Percentiles rank a stretch among this genome's conserved stretches.
phyloP scores from a whole-genome alignment of 2,329 filamentous ascomycete species.

The Akanthomyces muscarius region DNA sequence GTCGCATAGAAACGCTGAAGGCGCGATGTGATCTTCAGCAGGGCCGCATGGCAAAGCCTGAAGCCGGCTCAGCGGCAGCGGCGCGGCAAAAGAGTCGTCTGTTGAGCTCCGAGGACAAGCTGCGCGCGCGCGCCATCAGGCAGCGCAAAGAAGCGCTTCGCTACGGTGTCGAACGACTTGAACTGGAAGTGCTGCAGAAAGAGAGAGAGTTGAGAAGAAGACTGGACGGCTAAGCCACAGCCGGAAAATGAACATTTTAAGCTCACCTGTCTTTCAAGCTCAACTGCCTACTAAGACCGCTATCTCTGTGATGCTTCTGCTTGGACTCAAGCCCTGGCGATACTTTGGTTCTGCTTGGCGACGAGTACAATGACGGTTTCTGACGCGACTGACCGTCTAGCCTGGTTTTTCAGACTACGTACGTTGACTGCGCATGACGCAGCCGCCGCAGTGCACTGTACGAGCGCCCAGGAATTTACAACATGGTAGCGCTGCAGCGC shows the following conservation, averaged over 20 bases:
- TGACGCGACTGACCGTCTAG: too few species aligned
- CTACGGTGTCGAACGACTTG: constrained; percentile 81
- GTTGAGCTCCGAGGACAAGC: constrained; percentile 51
- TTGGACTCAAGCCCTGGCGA: too few species aligned
- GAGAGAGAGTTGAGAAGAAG: constrained; percentile 55
- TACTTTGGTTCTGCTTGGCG: neutral
- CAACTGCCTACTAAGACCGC: too few species aligned
- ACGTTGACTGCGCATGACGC: neutral
- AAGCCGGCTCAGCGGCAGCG: constrained; percentile 21
- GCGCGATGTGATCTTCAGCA: constrained; percentile 81
- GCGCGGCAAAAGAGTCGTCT: constrained; percentile 24
- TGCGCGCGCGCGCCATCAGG: constrained; percentile 57
- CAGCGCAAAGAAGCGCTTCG: constrained; percentile 82
- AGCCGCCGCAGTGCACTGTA: neutral
- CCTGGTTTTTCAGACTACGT: neutral
- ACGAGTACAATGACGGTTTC: neutral
- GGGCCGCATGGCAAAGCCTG: constrained; percentile 49
- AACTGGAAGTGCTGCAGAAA: constrained; percentile 79
- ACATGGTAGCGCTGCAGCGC: neutral
- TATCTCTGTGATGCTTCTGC: too few species aligned
- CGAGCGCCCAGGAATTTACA: too few species aligned
- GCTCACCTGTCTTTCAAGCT: too few species aligned
- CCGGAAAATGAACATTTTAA: too few species aligned
- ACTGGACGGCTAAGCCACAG: constrained; percentile 34
- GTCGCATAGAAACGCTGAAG: constrained; percentile 78